Percentiles rank a stretch among this genome's conserved stretches.
Conservation (phyloP, 306 rosid species). For the Heteromeles arbutifolia region DNA sequence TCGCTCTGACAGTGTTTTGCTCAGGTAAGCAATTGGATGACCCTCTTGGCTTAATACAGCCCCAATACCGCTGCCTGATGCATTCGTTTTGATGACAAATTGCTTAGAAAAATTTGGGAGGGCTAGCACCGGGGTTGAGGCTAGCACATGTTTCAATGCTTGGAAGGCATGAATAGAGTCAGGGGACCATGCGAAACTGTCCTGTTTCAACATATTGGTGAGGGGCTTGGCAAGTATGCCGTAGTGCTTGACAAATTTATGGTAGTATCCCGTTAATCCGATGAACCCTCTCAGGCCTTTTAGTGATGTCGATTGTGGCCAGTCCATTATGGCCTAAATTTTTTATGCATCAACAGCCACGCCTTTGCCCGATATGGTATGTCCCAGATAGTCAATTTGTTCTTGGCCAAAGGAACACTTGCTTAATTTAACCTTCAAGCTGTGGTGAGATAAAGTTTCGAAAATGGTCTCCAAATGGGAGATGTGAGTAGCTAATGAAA, state of each 20-base stretch:
- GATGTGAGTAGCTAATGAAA: too few species aligned
- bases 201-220: background rate
- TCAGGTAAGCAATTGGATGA: background rate
- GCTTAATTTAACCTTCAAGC: too few species aligned
- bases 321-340: background rate
- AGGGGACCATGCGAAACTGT: background rate
- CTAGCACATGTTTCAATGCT: rapidly evolving
- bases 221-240: background rate
- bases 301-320: background rate
- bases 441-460: rapidly evolving
- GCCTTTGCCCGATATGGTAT: too few species aligned
- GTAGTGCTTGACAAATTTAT: background rate
- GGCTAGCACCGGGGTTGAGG: background rate
- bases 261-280: background rate
- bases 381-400: background rate
- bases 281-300: background rate
- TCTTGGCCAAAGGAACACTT: too few species aligned
- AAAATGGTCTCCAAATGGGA: too few species aligned
- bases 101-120: too few species aligned
- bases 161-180: rapidly evolving
- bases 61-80: too few species aligned
- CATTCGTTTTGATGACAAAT: too few species aligned
- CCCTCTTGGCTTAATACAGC: too few species aligned
- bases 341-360: background rate
- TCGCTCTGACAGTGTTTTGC: background rate